phyloP scores from a whole-genome alignment of 2,329 filamentous ascomycete genomes.

The Macroventuria anomochaeta region DNA sequence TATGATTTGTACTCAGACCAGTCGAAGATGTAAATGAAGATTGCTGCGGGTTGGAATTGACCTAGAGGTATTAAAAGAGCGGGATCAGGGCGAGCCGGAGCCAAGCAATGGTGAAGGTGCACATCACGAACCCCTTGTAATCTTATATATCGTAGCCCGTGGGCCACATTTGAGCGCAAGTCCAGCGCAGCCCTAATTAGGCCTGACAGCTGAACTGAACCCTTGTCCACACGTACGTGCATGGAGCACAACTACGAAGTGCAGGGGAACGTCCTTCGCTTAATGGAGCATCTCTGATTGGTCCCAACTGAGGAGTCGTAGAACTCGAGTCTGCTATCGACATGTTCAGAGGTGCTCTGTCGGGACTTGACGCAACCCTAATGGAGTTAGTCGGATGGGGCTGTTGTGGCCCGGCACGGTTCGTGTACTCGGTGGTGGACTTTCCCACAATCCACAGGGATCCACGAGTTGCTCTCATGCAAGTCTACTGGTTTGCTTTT shows the following conservation, averaged over 20 bases:
- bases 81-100: neutral
- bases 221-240: neutral
- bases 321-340: neutral
- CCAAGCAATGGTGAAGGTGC: neutral
- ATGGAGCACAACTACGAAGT: neutral
- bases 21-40: too few species aligned
- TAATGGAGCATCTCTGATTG: neutral
- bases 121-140: neutral
- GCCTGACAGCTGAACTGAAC: neutral
- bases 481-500: neutral
- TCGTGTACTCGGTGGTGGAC: neutral
- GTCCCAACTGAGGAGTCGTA: neutral
- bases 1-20: neutral
- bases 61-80: too few species aligned
- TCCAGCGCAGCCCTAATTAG: slow-evolving; percentile 3
- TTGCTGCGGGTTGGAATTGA: neutral
- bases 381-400: slow-evolving; percentile 3
- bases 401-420: neutral
- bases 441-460: neutral
- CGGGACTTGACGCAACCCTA: neutral
- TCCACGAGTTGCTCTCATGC: neutral
- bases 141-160: neutral
- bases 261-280: neutral
- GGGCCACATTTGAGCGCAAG: neutral
- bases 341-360: neutral